These are phyloP conservation scores for Globomyces pollinis-pini DNA, from an alignment of 192 early-diverging fungal genomes.

Conservation along the genomic window DNA sequence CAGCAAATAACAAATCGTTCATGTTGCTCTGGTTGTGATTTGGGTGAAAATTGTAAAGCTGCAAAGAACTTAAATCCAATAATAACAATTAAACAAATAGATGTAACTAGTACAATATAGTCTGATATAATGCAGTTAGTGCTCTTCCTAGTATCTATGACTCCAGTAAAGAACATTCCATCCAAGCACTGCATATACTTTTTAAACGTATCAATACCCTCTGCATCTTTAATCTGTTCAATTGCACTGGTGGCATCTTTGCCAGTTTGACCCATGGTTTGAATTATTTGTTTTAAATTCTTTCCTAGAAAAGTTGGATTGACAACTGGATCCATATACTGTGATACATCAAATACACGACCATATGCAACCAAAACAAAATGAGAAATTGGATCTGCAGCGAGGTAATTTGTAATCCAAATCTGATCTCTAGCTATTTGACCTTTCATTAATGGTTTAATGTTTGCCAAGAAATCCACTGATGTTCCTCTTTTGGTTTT, in stretches of 20 bases:
- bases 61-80: slow-evolving; percentile 90
- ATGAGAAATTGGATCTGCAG: background rate
- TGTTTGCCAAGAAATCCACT: slow-evolving; percentile 9
- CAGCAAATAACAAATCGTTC: slow-evolving; percentile 84
- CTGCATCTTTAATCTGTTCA: background rate
- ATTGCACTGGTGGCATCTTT: slow-evolving; percentile 7
- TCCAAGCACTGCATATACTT: slow-evolving; percentile 59
- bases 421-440: background rate
- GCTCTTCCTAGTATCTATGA: slow-evolving; percentile 73
- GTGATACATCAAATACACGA: slow-evolving; percentile 12
- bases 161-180: slow-evolving; percentile 73
- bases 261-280: slow-evolving; percentile 12
- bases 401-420: slow-evolving; percentile 1
- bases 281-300: too few relatives aligned
- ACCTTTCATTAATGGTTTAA: background rate
- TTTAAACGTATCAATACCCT: slow-evolving; percentile 11
- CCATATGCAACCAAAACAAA: slow-evolving; percentile 6
- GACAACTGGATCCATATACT: slow-evolving; percentile 14
- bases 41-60: slow-evolving; percentile 68
- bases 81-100: slow-evolving; percentile 65
- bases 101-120: slow-evolving; percentile 67
- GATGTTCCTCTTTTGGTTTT: too few relatives aligned
- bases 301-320: too few relatives aligned
- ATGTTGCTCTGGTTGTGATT: slow-evolving; percentile 66
- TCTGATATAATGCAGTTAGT: slow-evolving; percentile 59